Evolutionary conservation across 306 rosid species (phyloP).

Genomic region (Trifolium dubium): DNA sequence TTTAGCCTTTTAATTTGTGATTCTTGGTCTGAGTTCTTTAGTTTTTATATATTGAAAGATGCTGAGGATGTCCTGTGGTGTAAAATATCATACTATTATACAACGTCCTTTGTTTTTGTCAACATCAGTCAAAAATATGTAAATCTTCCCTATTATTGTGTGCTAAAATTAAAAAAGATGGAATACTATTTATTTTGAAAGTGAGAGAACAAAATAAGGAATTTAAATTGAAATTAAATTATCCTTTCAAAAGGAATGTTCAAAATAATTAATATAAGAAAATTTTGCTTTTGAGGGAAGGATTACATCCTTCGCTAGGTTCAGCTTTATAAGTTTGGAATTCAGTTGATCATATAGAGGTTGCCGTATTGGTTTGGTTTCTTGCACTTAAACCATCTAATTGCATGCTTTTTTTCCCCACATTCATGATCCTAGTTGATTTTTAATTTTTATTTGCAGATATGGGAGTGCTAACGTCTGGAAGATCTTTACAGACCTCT

Average conservation of each 20-base stretch:
- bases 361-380: slow-evolving; percentile 26
- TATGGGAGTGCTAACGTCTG: slow-evolving; percentile 97
- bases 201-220: slow-evolving; percentile 12
- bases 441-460: slow-evolving; percentile 56
- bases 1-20: slow-evolving; percentile 24
- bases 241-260: slow-evolving; percentile 7
- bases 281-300: neutral
- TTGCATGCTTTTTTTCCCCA: neutral
- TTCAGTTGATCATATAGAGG: slow-evolving; percentile 8
- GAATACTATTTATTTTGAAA: slow-evolving; percentile 18
- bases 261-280: neutral
- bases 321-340: slow-evolving; percentile 5
- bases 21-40: slow-evolving; percentile 1
- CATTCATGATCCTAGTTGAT: slow-evolving; percentile 26
- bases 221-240: neutral
- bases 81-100: slow-evolving; percentile 12
- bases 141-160: neutral
- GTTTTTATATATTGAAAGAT: neutral
- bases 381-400: slow-evolving; percentile 17
- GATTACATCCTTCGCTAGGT: slow-evolving; percentile 19
- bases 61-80: neutral
- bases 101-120: neutral
- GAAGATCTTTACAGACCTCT: slow-evolving; percentile 98
- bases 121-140: neutral
- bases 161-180: slow-evolving; percentile 5